phyloP scores from a whole-genome alignment of 306 rosid genomes.

The Albizia julibrissin region DNA sequence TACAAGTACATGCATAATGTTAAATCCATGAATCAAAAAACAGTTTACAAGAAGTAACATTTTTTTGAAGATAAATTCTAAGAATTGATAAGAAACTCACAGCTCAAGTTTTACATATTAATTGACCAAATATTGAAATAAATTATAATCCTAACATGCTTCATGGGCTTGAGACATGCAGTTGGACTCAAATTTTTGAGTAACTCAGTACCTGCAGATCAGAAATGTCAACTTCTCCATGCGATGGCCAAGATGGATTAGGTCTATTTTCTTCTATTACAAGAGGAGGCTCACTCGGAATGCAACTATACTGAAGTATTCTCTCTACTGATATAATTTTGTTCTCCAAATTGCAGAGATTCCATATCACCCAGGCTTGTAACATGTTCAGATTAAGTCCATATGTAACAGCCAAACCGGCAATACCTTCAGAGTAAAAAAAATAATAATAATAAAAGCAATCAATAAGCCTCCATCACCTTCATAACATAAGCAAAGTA shows the following conservation, averaged over 20 bases:
- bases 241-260: not conserved
- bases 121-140: not conserved
- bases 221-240: conserved; percentile 47
- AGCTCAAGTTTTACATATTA: not conserved
- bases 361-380: conserved; percentile 56
- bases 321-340: conserved; percentile 69
- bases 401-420: conserved; percentile 74
- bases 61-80: not conserved
- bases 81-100: not conserved
- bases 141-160: not conserved
- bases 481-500: not conserved
- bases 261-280: not conserved
- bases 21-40: not conserved
- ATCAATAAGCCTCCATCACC: not conserved
- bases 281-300: not conserved
- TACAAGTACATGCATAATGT: not conserved
- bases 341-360: conserved; percentile 61
- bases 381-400: conserved; percentile 66
- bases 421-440: not conserved
- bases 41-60: not conserved
- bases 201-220: not conserved
- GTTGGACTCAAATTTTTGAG: not conserved
- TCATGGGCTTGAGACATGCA: not conserved
- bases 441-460: not conserved
- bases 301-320: not conserved